These are phyloP conservation scores for Cercospora nicotianae DNA, from an alignment of 2,329 filamentous ascomycete genomes.

Conservation along the genomic window DNA sequence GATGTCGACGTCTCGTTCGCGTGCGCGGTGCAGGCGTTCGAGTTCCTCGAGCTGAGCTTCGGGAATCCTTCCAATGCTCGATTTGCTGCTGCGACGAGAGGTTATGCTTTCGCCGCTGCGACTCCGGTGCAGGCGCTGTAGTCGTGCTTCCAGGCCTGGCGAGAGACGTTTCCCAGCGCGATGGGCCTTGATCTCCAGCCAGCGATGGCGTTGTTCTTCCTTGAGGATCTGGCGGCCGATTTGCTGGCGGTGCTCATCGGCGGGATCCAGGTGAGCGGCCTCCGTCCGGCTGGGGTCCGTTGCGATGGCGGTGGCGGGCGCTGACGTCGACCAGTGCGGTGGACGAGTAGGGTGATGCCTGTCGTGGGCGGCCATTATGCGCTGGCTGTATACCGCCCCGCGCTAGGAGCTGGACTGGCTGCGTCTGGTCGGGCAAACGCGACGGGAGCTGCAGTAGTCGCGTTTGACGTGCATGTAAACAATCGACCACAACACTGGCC, in stretches of 20 bases:
- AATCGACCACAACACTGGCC: background rate
- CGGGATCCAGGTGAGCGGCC: background rate
- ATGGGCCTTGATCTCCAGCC: constrained; percentile 13
- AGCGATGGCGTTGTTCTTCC: constrained; percentile 11
- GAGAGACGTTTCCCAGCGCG: constrained; percentile 39
- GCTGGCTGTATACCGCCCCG: background rate
- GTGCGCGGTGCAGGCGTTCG: constrained; percentile 61
- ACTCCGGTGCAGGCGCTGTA: constrained; percentile 44
- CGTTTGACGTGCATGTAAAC: constrained; percentile 2
- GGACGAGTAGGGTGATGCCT: constrained; percentile 6
- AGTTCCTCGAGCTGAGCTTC: constrained; percentile 69
- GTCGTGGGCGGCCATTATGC: constrained; percentile 13
- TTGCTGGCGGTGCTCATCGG: constrained; percentile 12
- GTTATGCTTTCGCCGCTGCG: constrained; percentile 37
- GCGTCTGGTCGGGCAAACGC: background rate
- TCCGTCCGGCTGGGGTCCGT: background rate
- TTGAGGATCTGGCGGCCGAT: constrained; percentile 34
- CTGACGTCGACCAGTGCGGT: constrained; percentile 5
- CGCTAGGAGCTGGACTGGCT: background rate
- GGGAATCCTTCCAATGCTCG: constrained; percentile 64
- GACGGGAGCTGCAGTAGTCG: background rate
- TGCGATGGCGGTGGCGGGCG: constrained; percentile 1
- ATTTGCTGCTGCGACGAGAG: constrained; percentile 17
- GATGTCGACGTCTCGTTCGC: constrained; percentile 57
- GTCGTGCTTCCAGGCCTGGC: constrained; percentile 47